Evolutionary conservation across 192 early-diverging fungal species (phyloP), one percentile per base, ranked within the genome.

Genomic region (Spizellomyces sp.): DNA sequence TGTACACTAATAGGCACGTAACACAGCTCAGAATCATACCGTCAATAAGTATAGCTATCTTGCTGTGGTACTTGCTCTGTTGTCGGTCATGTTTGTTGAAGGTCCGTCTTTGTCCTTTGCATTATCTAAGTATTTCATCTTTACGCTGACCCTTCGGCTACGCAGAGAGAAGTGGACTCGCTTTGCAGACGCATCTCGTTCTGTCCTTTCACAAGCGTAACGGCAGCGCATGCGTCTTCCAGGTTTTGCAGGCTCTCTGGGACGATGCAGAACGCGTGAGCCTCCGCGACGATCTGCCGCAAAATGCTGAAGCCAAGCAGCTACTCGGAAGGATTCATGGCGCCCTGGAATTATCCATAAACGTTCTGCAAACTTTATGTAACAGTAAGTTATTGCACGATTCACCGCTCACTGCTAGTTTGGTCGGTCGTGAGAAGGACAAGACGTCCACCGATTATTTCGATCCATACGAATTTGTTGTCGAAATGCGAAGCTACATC

Each of bases 311-410:
- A 36, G 27, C 70, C 45, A 58, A 84, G 58, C 79, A 85, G 22
- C 36, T 68, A 44, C 59, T 86, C 44, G 47, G 62, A 15, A 70
- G 78, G 17, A 69, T 86, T 12, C 62, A 87, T 27, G 74, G 64
- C 45, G 74, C 83, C 14, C 75, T 91, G 8, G 88, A 93, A 68
- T 70, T 81, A 8, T 67, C 82, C 14, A 66, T 93, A 12, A 80
- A 79, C 42, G 82, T 94, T 5, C 75, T 98, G 36, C 84, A 89
- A 64, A 86, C 86, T 44, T 67, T 93, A 52, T 70, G 84, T 14
- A 93, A 94, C 21, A 81, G 83, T 55, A 90, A 92, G 60, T 77
- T 91, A 8, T 73, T 96, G 22, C 80, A 83, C 12, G 92, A 94
- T 57, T 92, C 92, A 14, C 85, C 92, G 7, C 84, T 86, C 59